Evolutionary conservation across 83 land plant genomes (phyloP), one percentile per base, ranked within the genome.

Genomic region (Diphasiastrum complanatum): DNA sequence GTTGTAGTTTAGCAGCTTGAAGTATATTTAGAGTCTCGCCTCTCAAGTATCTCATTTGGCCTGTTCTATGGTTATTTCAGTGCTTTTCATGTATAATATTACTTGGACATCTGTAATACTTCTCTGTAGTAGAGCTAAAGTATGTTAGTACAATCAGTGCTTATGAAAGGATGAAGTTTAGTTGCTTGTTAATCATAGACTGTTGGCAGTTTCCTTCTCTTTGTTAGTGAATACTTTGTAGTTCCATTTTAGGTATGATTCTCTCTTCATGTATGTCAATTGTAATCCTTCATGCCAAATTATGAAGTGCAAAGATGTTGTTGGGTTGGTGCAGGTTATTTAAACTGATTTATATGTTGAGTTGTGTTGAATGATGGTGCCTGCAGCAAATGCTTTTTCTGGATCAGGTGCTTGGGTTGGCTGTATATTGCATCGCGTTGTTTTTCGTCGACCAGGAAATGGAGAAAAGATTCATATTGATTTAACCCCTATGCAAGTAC

Each of bases 401-500:
- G 83, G 80, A 24, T 77, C 87, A 51, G 83, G 91, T 27, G 52
- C 87, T 31, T 38, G 81, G 45, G 19, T 89, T 41, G 85, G 83
- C 45, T 62, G 78, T 25, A 36, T 79, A 48, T 38, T 85, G 16
- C 45, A 78, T 24, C 62, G 68, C 32, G 26, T 66, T 25, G 66
- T 71, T 5, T 8, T 34, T 40, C 64, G 60, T 19, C 66, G 60
- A 2, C 75, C 68, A 41, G 78, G 63, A 45, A 71, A 72, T 47
- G 74, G 24, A 40, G 22, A 54, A 12, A 70, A 58, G 54, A 26
- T 61, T 45, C 50, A 47, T 19, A 43, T 74, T 60, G n/a, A 55
- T 49, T 81, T 85, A 20, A 80, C 79, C 51, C 83, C 87, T 57
- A 47, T 81, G 14, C 87, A 82, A 76, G 91, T 85, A 64, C 23